Evolutionary conservation across 345 rosid species (phyloP), one percentile per base, ranked within the genome.

Genomic region (Angophora floribunda): DNA sequence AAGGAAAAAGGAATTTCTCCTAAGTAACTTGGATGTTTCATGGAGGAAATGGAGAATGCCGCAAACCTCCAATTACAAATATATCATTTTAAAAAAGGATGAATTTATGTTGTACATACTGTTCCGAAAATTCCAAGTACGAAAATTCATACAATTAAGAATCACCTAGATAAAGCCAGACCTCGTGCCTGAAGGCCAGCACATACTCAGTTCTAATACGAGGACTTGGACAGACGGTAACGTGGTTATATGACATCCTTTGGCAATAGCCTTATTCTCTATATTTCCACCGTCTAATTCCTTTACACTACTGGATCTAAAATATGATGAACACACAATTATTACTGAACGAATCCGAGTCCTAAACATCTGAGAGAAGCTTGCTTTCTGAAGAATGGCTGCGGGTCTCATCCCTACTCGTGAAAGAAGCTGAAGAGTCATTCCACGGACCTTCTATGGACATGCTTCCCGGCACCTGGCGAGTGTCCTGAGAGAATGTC

Each of bases 401-500:
- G 57, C 4, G 13, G 45, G 90, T 88, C 32, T 90, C 94, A 53
- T 93, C 93, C 26, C 88, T 90, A 53, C 90, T 90, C 45, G 87
- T 93, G 15, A 88, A 65, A 87, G 96, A 94, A 88, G 57, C 45
- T 0, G 96, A 91, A 63, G 97, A 91, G 89, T 95, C 98, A 5
- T 88, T 70, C 96, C 96, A 95, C 11, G 98, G 96, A 86, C 93
- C 98, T 36, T 95, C 96, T 91, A 90, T 92, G 1, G 97, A 95
- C 55, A 89, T 88, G 90, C 93, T 91, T 85, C 90, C 90, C 55
- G 85, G 95, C n/a, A 49, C 91, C 90, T 88, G 88, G 26, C 36
- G 92, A 90, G 91, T 90, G 30, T 90, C 94, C 55, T 92, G 92
- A 24, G 95, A 92, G 85, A 22, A 89, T 16, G 86, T 90, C 6